Evolutionary conservation across 208 protist genomes (phyloP), one percentile per base, ranked within the genome.

Genomic region (Trypanosoma mega): DNA sequence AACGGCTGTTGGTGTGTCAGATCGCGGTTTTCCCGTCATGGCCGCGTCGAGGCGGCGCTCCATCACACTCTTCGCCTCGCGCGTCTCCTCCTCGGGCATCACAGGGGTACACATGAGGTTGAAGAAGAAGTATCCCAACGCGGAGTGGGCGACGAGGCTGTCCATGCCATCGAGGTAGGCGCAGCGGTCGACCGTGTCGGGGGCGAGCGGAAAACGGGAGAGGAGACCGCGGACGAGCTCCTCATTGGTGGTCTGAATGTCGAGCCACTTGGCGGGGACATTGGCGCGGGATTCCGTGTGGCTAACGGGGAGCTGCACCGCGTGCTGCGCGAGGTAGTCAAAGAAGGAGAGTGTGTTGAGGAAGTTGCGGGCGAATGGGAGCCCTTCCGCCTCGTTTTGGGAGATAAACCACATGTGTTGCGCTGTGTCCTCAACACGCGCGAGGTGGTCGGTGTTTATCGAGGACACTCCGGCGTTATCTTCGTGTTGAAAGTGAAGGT

Each of bases 31-130:
- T 3, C 60, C 68, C 1, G 26, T n/a, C 26, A 82, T 82, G 18
- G 81, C 82, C 24, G 88, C 82, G n/a, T 94, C 82, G 26, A 94
- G 87, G 33, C 71, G 82, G 67, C 80, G 80, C 68, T 92, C 79
- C 73, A 92, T 91, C 29, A 91, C 78, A 33, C 82, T 86, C 56
- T 83, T 82, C 8, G 57, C 57, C 18, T 54, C 48, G 11, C 61
- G 64, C 1, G 52, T 11, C 5, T 11, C 52, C 2, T 43, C 46
- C 1, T 62, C 57, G 2, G 53, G 51, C 9, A 58, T 48, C 20
- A 83, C 59, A 0, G 88, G 88, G 6, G 88, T 90, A 49, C 88
- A 92, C 55, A 76, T 78, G 3, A 94, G 29, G 31, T 76, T 86
- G 16, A 94, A 67, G 49, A 88, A 92, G 41, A 85, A 58, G 50